These are phyloP conservation scores for Rhizophagus sp. DNA, from an alignment of 192 early-diverging fungal genomes.

Conservation along the genomic window DNA sequence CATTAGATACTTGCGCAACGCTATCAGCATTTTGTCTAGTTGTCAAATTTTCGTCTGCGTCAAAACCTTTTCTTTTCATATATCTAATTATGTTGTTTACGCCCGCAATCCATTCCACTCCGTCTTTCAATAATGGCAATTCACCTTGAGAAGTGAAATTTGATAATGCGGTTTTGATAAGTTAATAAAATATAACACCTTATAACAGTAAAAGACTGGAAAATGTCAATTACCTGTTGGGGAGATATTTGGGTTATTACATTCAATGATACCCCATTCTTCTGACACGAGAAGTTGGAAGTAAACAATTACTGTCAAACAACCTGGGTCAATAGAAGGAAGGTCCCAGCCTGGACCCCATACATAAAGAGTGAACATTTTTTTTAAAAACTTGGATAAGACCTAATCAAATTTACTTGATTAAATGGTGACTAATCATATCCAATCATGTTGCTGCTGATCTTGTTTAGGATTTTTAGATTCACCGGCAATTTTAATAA, in stretches of 20 bases:
- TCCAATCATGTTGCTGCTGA: too few relatives aligned
- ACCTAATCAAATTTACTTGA: too few relatives aligned
- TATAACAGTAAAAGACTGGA: background rate
- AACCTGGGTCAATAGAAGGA: constrained; percentile 73
- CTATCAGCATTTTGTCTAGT: constrained; percentile 50
- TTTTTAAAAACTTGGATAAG: background rate
- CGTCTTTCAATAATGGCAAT: constrained; percentile 68
- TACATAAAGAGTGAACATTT: constrained; percentile 60
- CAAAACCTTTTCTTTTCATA: constrained; percentile 44
- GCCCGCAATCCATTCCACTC: constrained; percentile 54
- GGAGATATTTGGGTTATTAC: constrained; percentile 62
- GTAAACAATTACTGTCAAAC: constrained; percentile 65
- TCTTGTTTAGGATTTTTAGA: too few relatives aligned
- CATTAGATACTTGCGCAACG: constrained; percentile 45
- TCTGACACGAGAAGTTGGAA: constrained; percentile 54
- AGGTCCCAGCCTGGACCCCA: constrained; percentile 67
- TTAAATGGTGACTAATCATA: too few relatives aligned
- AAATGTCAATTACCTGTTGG: constrained; percentile 55
- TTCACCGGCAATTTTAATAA: too few relatives aligned
- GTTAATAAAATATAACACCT: background rate
- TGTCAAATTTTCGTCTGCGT: constrained; percentile 48
- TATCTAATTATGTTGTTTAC: constrained; percentile 50
- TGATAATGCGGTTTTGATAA: background rate
- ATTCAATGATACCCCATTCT: constrained; percentile 59
- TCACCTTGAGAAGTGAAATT: constrained; percentile 51